Percentiles rank a stretch among this genome's conserved stretches.
Conservation (phyloP, 2,329 filamentous ascomycete species). For the Rhynchosporium graminicola region DNA sequence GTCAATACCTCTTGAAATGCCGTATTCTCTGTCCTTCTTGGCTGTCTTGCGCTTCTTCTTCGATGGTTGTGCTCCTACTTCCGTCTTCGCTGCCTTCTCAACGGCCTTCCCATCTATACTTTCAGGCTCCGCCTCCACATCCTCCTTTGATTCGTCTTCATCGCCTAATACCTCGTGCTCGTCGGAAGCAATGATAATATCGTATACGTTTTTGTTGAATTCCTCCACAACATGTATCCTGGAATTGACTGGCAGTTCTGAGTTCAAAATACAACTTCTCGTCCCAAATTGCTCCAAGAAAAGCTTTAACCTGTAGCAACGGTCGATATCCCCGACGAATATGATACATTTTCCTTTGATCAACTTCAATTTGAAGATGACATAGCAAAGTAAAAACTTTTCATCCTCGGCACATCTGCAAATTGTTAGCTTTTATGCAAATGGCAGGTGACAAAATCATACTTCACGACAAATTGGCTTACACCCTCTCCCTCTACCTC, state of each 20-base stretch:
- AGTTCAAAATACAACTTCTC: conserved; percentile 89
- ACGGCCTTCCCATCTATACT: conserved; percentile 25
- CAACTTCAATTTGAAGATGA: conserved; percentile 92
- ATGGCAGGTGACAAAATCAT: conserved; percentile 35
- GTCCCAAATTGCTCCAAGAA: conserved; percentile 98
- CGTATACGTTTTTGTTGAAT: conserved; percentile 95
- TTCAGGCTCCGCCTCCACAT: conserved; percentile 37
- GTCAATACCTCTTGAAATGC: conserved; percentile 93
- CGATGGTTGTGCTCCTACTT: conserved; percentile 44
- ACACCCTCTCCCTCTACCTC: conserved; percentile 76
- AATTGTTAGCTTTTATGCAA: conserved; percentile 24
- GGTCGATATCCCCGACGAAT: conserved; percentile 83
- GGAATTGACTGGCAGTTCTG: conserved; percentile 89
- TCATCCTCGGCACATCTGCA: conserved; percentile 87
- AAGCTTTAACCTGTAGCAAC: conserved; percentile 88
- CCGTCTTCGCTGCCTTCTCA: conserved; percentile 36
- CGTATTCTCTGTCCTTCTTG: conserved; percentile 81
- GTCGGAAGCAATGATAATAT: conserved; percentile 96
- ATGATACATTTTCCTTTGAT: conserved; percentile 90
- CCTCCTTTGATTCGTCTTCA: conserved; percentile 45
- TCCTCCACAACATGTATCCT: conserved; percentile 93
- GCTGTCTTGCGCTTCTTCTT: conserved; percentile 67
- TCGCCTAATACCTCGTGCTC: conserved; percentile 81
- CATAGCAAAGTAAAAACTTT: conserved; percentile 89
- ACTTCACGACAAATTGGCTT: conserved; percentile 85